Evolutionary conservation across 2,329 filamentous ascomycete genomes (phyloP).

Genomic region (Macrophomina phaseolina): DNA sequence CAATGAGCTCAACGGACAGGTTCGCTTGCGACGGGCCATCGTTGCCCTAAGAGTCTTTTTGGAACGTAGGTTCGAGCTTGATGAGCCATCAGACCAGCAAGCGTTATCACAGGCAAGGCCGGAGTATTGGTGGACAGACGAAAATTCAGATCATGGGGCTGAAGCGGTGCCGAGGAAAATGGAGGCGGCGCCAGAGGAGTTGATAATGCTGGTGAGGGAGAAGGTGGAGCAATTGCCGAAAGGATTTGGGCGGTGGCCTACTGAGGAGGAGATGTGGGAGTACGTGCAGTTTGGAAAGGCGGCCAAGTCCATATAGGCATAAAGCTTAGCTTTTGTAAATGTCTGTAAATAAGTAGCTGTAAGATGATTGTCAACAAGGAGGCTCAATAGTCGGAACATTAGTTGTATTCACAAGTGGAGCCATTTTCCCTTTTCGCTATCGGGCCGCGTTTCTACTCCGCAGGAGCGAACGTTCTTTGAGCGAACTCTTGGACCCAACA

Average conservation of each 20-base stretch:
- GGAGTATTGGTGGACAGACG: background rate
- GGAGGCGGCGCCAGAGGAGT: slow-evolving; percentile 36
- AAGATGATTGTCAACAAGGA: no score
- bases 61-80: slow-evolving; percentile 40
- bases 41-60: slow-evolving; percentile 50
- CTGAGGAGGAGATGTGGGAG: slow-evolving; percentile 45
- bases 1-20: slow-evolving; percentile 51
- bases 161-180: background rate
- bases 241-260: slow-evolving; percentile 52
- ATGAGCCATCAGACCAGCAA: slow-evolving; percentile 14
- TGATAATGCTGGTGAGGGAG: slow-evolving; percentile 38
- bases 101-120: background rate
- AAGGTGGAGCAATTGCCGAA: slow-evolving; percentile 44
- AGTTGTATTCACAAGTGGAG: no score
- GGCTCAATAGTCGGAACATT: no score
- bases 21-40: slow-evolving; percentile 43
- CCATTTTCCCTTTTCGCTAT: no score
- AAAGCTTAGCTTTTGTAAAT: background rate
- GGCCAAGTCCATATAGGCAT: background rate
- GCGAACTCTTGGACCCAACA: no score
- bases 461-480: no score
- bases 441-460: no score
- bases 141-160: background rate
- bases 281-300: slow-evolving; percentile 32
- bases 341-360: no score